A percentile compares a stretch with the other conserved stretches of the same genome.
Conservation (phyloP, 257 asterid genomes). For the Echium plantagineum region DNA sequence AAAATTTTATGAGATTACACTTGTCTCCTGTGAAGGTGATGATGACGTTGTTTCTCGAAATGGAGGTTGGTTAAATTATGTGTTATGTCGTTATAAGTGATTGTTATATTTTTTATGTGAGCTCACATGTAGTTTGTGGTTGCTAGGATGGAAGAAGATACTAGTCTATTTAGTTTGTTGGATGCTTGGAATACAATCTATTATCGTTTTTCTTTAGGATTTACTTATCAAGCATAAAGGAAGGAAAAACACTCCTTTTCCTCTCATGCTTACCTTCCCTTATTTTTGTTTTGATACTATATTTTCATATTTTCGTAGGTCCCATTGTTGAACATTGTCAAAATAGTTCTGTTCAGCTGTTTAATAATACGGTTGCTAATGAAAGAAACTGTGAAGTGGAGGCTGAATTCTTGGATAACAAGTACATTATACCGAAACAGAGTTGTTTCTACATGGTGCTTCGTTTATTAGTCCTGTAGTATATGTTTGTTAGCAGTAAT, state of each 20-base stretch:
- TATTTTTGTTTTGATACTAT: neutral
- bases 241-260: too few relatives aligned
- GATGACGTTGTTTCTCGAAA: constrained; percentile 18
- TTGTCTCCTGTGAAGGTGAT: constrained; percentile 23
- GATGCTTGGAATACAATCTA: too few relatives aligned
- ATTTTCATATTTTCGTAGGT: constrained; percentile 23
- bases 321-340: constrained; percentile 6
- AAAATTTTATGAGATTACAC: constrained; percentile 48
- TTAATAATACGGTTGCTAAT: constrained; percentile 48
- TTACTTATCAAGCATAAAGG: too few relatives aligned
- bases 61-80: constrained; percentile 25
- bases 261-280: neutral
- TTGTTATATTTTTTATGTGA: too few relatives aligned
- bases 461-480: neutral
- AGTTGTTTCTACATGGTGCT: constrained; percentile 79
- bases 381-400: constrained; percentile 36
- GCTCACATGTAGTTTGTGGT: too few relatives aligned
- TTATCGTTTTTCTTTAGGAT: too few relatives aligned
- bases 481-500: neutral
- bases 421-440: constrained; percentile 50
- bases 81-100: neutral
- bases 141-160: too few relatives aligned
- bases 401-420: constrained; percentile 49
- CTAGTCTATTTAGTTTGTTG: too few relatives aligned
- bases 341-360: constrained; percentile 27